Evolutionary conservation across 2,329 filamentous ascomycete species (phyloP), one percentile per base, ranked within the genome.

Genomic region (Fusarium incarnatum): DNA sequence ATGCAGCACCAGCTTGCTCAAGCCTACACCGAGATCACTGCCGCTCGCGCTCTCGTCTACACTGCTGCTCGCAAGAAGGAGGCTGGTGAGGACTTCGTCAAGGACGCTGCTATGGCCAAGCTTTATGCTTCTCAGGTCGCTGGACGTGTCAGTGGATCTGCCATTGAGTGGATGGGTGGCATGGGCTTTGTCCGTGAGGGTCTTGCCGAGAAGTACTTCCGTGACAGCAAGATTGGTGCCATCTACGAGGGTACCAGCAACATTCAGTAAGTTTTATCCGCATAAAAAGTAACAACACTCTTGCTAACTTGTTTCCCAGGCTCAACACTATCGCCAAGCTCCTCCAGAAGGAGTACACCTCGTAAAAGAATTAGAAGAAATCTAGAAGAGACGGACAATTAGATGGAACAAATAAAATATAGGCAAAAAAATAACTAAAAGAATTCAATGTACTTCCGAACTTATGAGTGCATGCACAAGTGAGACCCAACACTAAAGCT

Each of bases 1-100:
- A 98, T 99, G 96, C 95, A 98, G 84, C 94, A 98, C 85, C 96
- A 99, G 84, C 91, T 99, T 69, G 96, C 96, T 4, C 96, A 99
- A 83, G 92, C 94, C 2, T 98, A 95, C 84, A 93, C 92, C 25
- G 96, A 99, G 80, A 98, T 99, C 77, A 86, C 90, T 59, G 96
- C 96, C 30, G 96, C 96, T 1, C 90, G 96, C 53, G 94, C 94
- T 11, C 87, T 99, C 23, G 94, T 99, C 57, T 99, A 92, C 87
- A 99, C 98, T 77, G 96, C 96, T 5, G 92, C 96, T 3, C 90
- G 96, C 77, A 98, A 97, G 88, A 99, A 98, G 92, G 96, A 99
- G 83, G 93, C 94, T 1, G 96, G 96, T 48, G 90, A 97, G 83
- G 91, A 97, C 79, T 99, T 99, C 78, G 94, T 98, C 75, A 89